Evolutionary conservation across 306 rosid genomes (phyloP).

Genomic region (Prunus campanulata): DNA sequence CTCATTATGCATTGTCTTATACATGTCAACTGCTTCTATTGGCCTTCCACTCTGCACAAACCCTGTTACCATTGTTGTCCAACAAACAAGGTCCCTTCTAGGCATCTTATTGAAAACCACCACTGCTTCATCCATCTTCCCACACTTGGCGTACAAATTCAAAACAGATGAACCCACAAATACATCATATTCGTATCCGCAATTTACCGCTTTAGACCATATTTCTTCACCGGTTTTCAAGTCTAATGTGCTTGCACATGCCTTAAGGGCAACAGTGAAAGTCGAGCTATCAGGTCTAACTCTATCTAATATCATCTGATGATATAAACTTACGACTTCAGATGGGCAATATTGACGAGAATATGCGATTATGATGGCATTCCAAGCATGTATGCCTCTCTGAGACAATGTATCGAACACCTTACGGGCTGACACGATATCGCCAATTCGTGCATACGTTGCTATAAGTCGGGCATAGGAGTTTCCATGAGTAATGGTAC

Average conservation of each 20-base stretch:
- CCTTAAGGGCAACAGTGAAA: constrained; percentile 41
- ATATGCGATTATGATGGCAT: constrained; percentile 40
- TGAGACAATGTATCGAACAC: constrained; percentile 37
- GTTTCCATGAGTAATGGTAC: constrained; percentile 18
- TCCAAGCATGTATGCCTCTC: constrained; percentile 35
- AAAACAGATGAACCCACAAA: constrained; percentile 43
- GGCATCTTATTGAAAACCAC: constrained; percentile 30
- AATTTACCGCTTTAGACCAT: constrained; percentile 35
- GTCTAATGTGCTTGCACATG: constrained; percentile 30
- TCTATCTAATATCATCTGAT: constrained; percentile 30
- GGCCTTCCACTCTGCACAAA: constrained; percentile 36
- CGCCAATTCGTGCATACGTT: constrained; percentile 21
- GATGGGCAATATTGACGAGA: constrained; percentile 25
- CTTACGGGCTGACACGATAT: constrained; percentile 27
- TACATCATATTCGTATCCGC: constrained; percentile 35
- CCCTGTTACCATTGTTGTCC: constrained; percentile 47
- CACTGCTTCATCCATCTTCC: constrained; percentile 36
- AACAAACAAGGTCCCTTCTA: constrained; percentile 46
- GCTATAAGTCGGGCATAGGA: constrained; percentile 28
- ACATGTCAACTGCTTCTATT: constrained; percentile 39
- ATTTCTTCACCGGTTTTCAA: constrained; percentile 40
- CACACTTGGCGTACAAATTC: constrained; percentile 43
- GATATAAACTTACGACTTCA: constrained; percentile 33
- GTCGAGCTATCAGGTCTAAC: constrained; percentile 45
- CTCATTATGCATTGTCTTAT: constrained; percentile 33